Base-by-base conservation (phyloP, 345 rosid species). In the Cardiospermum halicacabum region DNA sequence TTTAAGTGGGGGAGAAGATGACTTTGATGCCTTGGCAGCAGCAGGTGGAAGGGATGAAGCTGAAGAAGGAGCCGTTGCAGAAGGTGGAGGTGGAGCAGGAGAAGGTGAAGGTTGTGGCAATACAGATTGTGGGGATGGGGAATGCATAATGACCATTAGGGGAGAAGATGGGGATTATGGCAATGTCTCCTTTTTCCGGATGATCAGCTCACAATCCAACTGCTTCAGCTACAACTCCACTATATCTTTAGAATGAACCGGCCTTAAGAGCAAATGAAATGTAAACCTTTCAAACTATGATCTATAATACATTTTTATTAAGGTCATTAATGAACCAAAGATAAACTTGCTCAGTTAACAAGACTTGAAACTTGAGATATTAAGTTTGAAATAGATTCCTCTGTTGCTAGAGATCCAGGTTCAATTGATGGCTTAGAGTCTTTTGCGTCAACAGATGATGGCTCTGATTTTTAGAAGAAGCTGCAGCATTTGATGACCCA, bases 141-240 rank as follows among this genome's bases (percentile, higher is more conserved):
- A 61, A 65, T 74, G 87, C 81, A 82, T 84, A 84, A 80, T 80
- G 64, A 74, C 78, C 75, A 69, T 73, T 0, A 78, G 86, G 45
- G 89, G 58, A 51, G 89, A 68, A 56, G 86, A 27, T 49, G 81
- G 75, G 12, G 85, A 77, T 64, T 80, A 86, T 4, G 87, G 89
- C 75, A 89, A 72, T 45, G 98, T 96, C 84, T 85, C 98, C 69
- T 84, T 92, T 79, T 89, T 92, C 18, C 96, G 84, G 68, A 92
- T 92, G 39, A 68, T 47, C 18, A 92, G 69, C 69, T 92, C 98
- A 61, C 91, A 85, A 64, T 85, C 96, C 5, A 82, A 85, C 72
- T 92, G 98, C 70, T 92, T 92, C 76, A 92, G 70, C 62, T 82
- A 86, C 84, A 92, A 77, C 83, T 92, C 98, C 56, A 80, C 81